Evolutionary conservation across 495 filamentous ascomycete species (phyloP).

Genomic region (Trichoderma asperelloides): DNA sequence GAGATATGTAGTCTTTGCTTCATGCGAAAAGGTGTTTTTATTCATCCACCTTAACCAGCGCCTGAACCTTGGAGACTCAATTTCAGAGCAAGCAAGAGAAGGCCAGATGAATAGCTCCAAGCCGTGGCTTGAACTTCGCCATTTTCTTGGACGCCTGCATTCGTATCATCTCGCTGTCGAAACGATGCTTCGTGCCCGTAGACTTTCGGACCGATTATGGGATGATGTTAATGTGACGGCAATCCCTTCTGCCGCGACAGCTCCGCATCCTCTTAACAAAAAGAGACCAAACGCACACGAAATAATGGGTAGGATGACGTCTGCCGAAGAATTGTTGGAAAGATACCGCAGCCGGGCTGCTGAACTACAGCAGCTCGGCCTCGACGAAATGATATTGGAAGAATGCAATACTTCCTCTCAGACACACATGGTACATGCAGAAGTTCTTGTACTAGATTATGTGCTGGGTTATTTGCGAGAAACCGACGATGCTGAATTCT

Average conservation of each 20-base stretch:
- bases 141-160: neutral
- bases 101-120: neutral
- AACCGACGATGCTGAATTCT: conserved; percentile 16
- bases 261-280: neutral
- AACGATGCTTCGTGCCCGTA: neutral
- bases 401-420: neutral
- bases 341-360: neutral
- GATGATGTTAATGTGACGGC: neutral
- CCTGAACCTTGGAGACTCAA: neutral
- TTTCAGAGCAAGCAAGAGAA: neutral
- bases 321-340: neutral
- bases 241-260: neutral
- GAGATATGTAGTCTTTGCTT: neutral
- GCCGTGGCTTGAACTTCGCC: neutral
- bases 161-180: neutral
- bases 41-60: neutral
- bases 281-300: neutral
- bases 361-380: neutral
- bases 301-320: neutral
- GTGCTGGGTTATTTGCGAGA: neutral
- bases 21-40: neutral
- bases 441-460: conserved; percentile 8
- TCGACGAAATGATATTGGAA: neutral
- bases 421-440: conserved; percentile 6
- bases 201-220: neutral